Conservation (phyloP, 176 grass and related monocot species). For the Raddia guianensis region DNA sequence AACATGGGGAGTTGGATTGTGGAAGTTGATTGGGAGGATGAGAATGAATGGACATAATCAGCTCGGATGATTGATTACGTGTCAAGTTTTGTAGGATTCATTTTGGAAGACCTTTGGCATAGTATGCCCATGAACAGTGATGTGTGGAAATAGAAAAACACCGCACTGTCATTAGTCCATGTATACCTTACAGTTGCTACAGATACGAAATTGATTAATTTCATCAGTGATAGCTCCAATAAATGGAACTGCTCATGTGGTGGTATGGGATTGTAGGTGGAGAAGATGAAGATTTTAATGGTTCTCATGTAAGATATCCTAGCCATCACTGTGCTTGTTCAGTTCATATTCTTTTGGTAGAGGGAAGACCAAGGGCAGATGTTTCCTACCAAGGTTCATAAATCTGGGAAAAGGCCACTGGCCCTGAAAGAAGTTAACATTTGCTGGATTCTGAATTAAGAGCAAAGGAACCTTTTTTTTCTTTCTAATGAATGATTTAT, state of each 20-base stretch:
- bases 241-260: background rate
- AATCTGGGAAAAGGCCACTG: background rate
- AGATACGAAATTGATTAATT: conserved; percentile 8
- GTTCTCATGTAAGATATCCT: background rate
- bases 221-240: conserved; percentile 18
- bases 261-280: background rate
- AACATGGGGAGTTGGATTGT: background rate
- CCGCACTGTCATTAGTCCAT: background rate
- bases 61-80: conserved; percentile 16
- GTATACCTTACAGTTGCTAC: conserved; percentile 8
- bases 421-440: conserved; percentile 17
- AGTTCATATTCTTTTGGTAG: conserved; percentile 18
- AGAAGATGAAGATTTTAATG: background rate
- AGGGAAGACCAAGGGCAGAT: conserved; percentile 10
- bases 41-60: conserved; percentile 18
- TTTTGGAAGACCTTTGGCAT: conserved; percentile 19
- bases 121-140: conserved; percentile 24
- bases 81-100: conserved; percentile 8
- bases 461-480: conserved; percentile 38
- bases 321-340: conserved; percentile 12
- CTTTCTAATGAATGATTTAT: conserved; percentile 14
- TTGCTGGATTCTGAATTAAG: background rate
- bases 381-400: conserved; percentile 40
- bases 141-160: conserved; percentile 11
- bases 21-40: background rate